Percentiles rank a stretch among this genome's conserved stretches.
Conservation (phyloP, 1,284 basidiomycete species). For the Somion occarium region DNA sequence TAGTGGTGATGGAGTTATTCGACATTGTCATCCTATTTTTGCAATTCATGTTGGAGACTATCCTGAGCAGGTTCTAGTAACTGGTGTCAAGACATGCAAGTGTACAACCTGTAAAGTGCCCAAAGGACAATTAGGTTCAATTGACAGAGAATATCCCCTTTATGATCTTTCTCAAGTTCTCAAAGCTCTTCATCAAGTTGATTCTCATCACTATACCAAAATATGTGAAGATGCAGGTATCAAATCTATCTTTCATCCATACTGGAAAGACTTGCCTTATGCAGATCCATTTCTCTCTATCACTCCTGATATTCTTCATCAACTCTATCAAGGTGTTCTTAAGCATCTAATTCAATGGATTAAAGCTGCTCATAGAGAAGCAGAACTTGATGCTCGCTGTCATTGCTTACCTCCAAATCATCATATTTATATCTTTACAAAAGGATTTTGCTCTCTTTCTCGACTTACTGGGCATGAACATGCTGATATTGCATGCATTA, state of each 20-base stretch:
- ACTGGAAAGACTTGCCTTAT: conserved; percentile 33
- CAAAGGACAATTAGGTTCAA: conserved; percentile 8
- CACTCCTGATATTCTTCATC: conserved; percentile 40
- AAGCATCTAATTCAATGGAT: conserved; percentile 28
- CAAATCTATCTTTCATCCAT: conserved; percentile 25
- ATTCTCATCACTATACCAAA: conserved; percentile 1
- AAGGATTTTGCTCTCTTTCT: conserved; percentile 19
- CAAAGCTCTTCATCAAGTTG: conserved; percentile 8
- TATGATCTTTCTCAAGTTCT: conserved; percentile 9
- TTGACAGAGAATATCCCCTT: background rate
- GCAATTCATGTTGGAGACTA: conserved; percentile 24
- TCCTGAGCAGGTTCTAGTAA: conserved; percentile 23
- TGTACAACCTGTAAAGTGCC: conserved; percentile 18
- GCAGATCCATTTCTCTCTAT: conserved; percentile 31
- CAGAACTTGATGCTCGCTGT: conserved; percentile 20
- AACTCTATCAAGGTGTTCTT: conserved; percentile 32
- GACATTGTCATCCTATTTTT: conserved; percentile 23
- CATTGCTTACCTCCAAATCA: conserved; percentile 16
- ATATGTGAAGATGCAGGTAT: conserved; percentile 11
- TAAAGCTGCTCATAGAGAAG: conserved; percentile 5
- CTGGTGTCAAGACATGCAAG: conserved; percentile 14
- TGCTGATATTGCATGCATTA: conserved; percentile 17
- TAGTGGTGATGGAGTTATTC: conserved; percentile 21
- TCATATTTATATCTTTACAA: conserved; percentile 17
- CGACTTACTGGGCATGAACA: conserved; percentile 19